phyloP scores from a whole-genome alignment of 306 rosid genomes.

The Cucumis sativus region Cucumber_9930_V3 NC_026660.2:5079501-5080000 shows the following conservation, averaged over 20 bases:
- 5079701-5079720: not conserved
- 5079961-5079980: not conserved
- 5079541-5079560: constrained; percentile 3
- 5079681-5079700: not conserved
- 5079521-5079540: not conserved
- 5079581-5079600: not conserved
- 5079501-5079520: not conserved
- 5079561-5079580: constrained; percentile 9
- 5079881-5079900: not conserved
- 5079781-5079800: not conserved
- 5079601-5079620: constrained; percentile 8
- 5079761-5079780: not conserved
- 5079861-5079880: not conserved
- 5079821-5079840: not conserved
- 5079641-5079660: not conserved
- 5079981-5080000: not conserved
- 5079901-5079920: not conserved
- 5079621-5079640: not conserved
- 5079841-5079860: not conserved
- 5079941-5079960: not conserved
- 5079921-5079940: not conserved
- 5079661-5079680: not conserved
- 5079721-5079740: not conserved
- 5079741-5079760: not conserved
- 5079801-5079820: not conserved